Evolutionary conservation across 2,329 filamentous ascomycete genomes (phyloP).

Genomic region (Tothia fuscella): DNA sequence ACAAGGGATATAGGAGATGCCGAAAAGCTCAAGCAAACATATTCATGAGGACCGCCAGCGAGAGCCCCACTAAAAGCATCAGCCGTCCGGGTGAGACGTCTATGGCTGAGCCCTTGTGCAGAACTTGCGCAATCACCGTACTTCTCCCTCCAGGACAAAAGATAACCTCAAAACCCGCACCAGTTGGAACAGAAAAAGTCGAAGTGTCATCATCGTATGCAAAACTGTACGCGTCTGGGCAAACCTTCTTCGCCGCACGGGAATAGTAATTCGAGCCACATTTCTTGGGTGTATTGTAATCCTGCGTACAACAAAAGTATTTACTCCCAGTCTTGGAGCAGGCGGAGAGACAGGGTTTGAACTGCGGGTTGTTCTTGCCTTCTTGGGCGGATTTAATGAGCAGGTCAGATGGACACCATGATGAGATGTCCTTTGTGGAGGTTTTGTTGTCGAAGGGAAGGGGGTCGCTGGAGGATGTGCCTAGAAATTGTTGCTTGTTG

Average conservation of each 20-base stretch:
- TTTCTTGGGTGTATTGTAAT: constrained; percentile 48
- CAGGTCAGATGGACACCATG: constrained; percentile 74
- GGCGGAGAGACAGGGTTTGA: constrained; percentile 67
- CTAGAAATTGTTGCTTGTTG: constrained; percentile 29
- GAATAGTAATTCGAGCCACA: constrained; percentile 61
- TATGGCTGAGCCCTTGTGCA: too few relatives aligned
- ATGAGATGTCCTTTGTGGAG: constrained; percentile 43
- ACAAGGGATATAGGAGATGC: too few relatives aligned
- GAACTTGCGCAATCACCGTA: too few relatives aligned
- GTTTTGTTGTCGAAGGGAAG: constrained; percentile 48
- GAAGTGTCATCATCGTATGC: constrained; percentile 45
- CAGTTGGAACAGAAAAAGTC: constrained; percentile 46
- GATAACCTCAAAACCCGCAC: constrained; percentile 68
- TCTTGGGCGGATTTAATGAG: constrained; percentile 56
- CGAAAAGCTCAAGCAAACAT: too few relatives aligned
- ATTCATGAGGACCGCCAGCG: too few relatives aligned
- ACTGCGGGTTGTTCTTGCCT: constrained; percentile 57
- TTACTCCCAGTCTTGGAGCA: constrained; percentile 57
- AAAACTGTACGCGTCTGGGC: constrained; percentile 76
- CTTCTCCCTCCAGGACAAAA: constrained; percentile 56
- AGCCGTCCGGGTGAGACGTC: too few relatives aligned
- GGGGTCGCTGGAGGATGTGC: constrained; percentile 49
- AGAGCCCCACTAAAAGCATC: too few relatives aligned
- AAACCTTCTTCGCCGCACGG: constrained; percentile 57
- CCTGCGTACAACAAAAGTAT: constrained; percentile 63